phyloP scores from a whole-genome alignment of 495 filamentous ascomycete genomes.

The Penicillium herquei region DNA sequence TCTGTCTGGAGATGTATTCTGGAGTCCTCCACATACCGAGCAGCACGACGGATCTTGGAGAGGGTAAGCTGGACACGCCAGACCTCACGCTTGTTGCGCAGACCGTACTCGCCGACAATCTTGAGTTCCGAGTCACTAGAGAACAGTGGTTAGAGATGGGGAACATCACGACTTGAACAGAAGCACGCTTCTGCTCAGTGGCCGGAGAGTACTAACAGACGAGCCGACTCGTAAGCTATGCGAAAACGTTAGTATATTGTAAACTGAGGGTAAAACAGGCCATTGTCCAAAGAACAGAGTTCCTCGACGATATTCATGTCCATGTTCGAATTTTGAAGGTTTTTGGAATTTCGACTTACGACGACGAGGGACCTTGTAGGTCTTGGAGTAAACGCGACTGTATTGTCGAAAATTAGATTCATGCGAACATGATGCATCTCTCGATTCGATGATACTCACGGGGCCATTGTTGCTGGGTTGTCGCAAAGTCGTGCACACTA shows the following conservation, averaged over 20 bases:
- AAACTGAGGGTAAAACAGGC: background rate
- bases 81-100: slow-evolving; percentile 99
- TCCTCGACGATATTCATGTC: too few relatives aligned
- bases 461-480: slow-evolving; percentile 54
- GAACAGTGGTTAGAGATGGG: slow-evolving; percentile 38
- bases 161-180: slow-evolving; percentile 83
- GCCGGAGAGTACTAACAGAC: slow-evolving; percentile 94
- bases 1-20: background rate
- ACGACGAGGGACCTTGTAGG: slow-evolving; percentile 89
- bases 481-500: slow-evolving; percentile 27
- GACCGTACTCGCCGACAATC: slow-evolving; percentile 98
- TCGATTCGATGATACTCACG: slow-evolving; percentile 38
- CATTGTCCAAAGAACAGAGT: too few relatives aligned
- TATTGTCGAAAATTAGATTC: slow-evolving; percentile 32
- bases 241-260: slow-evolving; percentile 30
- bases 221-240: slow-evolving; percentile 92
- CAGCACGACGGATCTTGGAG: slow-evolving; percentile 99
- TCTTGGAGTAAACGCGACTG: slow-evolving; percentile 86
- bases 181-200: slow-evolving; percentile 98
- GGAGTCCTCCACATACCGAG: slow-evolving; percentile 66
- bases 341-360: slow-evolving; percentile 41
- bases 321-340: slow-evolving; percentile 1
- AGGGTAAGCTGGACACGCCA: slow-evolving; percentile 99
- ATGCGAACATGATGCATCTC: slow-evolving; percentile 13
- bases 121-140: slow-evolving; percentile 97